Evolutionary conservation across 306 rosid genomes (phyloP), one percentile per base, ranked within the genome.

Genomic region (Nissolia schottii): DNA sequence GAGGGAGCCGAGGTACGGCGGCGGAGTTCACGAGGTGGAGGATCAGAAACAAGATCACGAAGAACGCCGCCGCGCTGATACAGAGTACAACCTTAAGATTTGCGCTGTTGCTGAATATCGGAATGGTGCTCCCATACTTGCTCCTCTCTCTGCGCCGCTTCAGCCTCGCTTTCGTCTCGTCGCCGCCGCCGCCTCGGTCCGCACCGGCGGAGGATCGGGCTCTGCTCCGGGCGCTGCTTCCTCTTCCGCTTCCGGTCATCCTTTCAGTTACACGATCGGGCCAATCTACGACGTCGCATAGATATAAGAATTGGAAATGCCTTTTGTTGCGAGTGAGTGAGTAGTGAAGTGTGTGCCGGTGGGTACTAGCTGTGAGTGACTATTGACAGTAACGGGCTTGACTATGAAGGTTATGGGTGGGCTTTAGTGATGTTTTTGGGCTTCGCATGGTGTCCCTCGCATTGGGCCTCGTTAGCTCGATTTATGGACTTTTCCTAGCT

Each of bases 191-290:
- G 62, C 41, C 23, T 80, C 79, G 2, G 82, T 29, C n/a, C 41
- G 62, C 41, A 28, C 78, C 79, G 2, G 82, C 35, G 77, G 86
- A 69, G 22, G 96, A 73, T 81, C 70, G 74, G 60, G 35, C 74
- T 84, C 91, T 84, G 50, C 80, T 82, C 38, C 93, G 96, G 64
- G 80, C 73, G 35, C 53, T 70, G 43, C 78, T 77, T 58, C 78
- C 75, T 58, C 91, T 82, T 38, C 87, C 88, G 13, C 83, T 51
- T 75, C 93, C 96, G 23, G 82, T 22, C 95, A 90, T 90, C 31
- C 6, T 43, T 45, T 45, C 51, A 45, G 51, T 45, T 18, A 59
- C n/a, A 24, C 14, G 37, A 31, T 59, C 67, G 37, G 40, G n/a
- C n/a, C 34, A 18, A 67, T 13, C 40, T 31, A 22, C 60, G 56